Conservation (phyloP, 1,139 yeast species). For the Debaryomyces singareniensis region DNA sequence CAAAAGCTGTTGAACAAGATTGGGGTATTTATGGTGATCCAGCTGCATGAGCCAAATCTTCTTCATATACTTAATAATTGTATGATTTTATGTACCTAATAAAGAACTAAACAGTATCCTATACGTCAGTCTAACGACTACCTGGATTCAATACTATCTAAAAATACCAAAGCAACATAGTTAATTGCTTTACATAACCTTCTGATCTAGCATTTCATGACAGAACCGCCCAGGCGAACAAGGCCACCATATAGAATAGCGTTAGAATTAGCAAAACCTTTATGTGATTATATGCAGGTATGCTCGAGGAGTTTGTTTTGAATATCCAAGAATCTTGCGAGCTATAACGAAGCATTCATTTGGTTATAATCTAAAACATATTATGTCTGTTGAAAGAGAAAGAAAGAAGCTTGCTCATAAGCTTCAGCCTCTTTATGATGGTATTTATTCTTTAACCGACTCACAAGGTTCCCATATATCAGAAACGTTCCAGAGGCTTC, state of each 20-base stretch:
- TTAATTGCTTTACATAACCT: too few species aligned
- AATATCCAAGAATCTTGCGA: neutral
- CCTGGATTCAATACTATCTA: too few species aligned
- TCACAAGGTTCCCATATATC: conserved; percentile 34
- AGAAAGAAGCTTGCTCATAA: conserved; percentile 36
- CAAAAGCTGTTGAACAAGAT: conserved; percentile 60
- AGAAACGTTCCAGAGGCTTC: conserved; percentile 47
- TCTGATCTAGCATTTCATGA: too few species aligned
- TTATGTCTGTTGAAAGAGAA: conserved; percentile 29
- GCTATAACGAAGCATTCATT: conserved; percentile 1
- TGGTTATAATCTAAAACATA: neutral
- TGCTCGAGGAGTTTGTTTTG: neutral
- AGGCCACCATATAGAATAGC: too few species aligned
- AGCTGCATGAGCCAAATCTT: conserved; percentile 3
- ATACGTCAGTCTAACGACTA: too few species aligned
- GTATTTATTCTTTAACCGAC: conserved; percentile 41
- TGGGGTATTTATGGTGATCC: conserved; percentile 56
- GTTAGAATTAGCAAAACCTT: too few species aligned
- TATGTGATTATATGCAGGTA: conserved; percentile 2
- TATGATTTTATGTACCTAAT: neutral
- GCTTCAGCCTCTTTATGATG: conserved; percentile 33
- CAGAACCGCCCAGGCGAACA: too few species aligned
- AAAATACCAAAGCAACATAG: too few species aligned
- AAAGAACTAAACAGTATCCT: too few species aligned
- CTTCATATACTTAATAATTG: neutral